Evolutionary conservation across 257 asterid genomes (phyloP).

Genomic region (Scutellaria minor): DNA sequence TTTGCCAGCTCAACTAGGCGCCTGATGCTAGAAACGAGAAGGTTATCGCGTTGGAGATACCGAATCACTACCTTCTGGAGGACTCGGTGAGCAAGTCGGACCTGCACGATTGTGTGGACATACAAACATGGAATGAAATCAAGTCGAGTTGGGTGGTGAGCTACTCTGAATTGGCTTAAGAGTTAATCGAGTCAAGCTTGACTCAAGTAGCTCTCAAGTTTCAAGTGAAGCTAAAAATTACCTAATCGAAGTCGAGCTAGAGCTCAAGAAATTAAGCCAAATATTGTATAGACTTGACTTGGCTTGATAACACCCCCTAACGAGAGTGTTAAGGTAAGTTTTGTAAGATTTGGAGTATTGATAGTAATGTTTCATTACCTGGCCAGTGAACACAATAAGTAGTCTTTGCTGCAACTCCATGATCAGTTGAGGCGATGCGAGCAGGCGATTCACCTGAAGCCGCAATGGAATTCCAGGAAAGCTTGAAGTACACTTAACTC

Average conservation of each 20-base stretch:
- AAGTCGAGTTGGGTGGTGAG: too few relatives aligned
- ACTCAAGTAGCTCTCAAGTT: too few relatives aligned
- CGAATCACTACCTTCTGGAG: conserved; percentile 95
- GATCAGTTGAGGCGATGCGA: conserved; percentile 70
- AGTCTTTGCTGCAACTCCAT: conserved; percentile 79
- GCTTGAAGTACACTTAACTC: conserved; percentile 85
- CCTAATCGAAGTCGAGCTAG: too few relatives aligned
- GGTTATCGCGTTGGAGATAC: conserved; percentile 85
- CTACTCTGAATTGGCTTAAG: too few relatives aligned
- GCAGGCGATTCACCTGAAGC: conserved; percentile 82
- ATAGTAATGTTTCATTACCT: conserved; percentile 49
- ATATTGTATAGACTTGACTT: too few relatives aligned
- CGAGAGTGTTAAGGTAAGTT: background rate
- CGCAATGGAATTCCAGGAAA: conserved; percentile 88
- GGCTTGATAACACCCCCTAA: background rate
- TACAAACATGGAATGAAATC: background rate
- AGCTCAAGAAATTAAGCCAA: too few relatives aligned
- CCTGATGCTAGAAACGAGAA: conserved; percentile 87
- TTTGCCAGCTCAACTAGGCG: conserved; percentile 89
- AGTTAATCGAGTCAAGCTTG: too few relatives aligned
- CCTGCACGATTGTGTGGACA: conserved; percentile 52
- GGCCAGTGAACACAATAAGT: conserved; percentile 90
- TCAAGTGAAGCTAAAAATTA: too few relatives aligned
- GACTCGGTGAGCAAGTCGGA: conserved; percentile 90
- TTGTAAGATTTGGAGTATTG: background rate